Base-by-base conservation (phyloP, 768 basidiomycete genomes). In the Mycena vulgaris region DNA sequence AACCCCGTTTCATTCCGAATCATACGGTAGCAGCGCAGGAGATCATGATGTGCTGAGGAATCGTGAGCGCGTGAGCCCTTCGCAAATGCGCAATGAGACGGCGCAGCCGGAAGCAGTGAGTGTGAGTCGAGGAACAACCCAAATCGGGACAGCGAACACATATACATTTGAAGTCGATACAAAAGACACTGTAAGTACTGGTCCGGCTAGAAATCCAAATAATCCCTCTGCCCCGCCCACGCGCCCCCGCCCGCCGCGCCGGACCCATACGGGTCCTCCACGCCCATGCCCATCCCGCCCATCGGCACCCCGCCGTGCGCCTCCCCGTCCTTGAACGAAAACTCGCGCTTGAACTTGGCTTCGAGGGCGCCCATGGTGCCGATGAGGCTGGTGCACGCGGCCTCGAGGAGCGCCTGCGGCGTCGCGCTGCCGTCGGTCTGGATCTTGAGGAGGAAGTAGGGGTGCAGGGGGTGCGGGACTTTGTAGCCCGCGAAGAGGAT, bases 401-500 rank as follows among this genome's bases (percentile, higher is more conserved):
- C 87, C 76, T 97, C 94, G 28, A 99, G 89, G 23, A 92, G 90
- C 25, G 88, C 89, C 40, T 59, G 58, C 30, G 58, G 58, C 35
- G 55, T 56, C 10, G 23, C 33, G 4, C 23, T 56, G 25, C 96
- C 95, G 80, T 98, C 96, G 2, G 97, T 98, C 82, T 98, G 98
- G 63, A 99, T 90, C 81, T 98, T 98, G 81, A 99, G 89, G 66
- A 95, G 86, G 83, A 99, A 97, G 79, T 96, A 89, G 10, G 97
- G 96, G 72, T 98, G 95, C 25, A 97, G 90, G 1, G 98, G 97
- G 76, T 98, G 98, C 0, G 97, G 97, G 42, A 96, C 95, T 84
- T 97, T 96, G 90, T 99, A 99, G 2, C 98, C 98, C 1, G 97
- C 97, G 78, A 99, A 99, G 69, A 96, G 91, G 73, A 98, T 91